Conservation (phyloP, 768 basidiomycete genomes). For the Punctularia strigosozonata region DNA sequence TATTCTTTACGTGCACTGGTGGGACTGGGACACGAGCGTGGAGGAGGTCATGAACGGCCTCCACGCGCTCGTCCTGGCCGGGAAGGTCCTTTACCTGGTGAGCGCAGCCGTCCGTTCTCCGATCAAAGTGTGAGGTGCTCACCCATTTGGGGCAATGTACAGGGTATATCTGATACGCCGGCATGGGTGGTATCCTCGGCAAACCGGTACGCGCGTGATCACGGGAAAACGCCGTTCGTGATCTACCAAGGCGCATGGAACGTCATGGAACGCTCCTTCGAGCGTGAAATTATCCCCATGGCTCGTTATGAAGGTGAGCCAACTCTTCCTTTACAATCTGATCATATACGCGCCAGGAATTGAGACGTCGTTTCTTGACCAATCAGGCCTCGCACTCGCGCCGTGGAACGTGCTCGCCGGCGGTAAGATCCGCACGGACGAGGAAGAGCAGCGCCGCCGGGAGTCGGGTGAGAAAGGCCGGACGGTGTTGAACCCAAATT, state of each 20-base stretch:
- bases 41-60: constrained; percentile 47
- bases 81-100: constrained; percentile 38
- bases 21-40: constrained; percentile 41
- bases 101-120: constrained; percentile 1
- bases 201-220: constrained; percentile 26
- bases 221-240: constrained; percentile 28
- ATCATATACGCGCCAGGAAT: too few relatives aligned
- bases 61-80: constrained; percentile 34
- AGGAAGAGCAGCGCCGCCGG: constrained; percentile 20
- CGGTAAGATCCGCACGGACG: constrained; percentile 29
- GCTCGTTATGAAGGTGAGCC: constrained; percentile 9
- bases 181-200: constrained; percentile 25
- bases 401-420: constrained; percentile 29
- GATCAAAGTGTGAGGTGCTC: too few relatives aligned
- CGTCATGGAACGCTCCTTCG: constrained; percentile 24
- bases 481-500: constrained; percentile 15
- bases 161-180: constrained; percentile 19
- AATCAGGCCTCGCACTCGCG: constrained; percentile 25
- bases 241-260: constrained; percentile 29
- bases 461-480: constrained; percentile 26
- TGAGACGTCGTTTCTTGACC: neutral
- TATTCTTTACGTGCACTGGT: constrained; percentile 32
- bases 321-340: neutral
- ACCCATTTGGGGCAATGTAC: too few relatives aligned
- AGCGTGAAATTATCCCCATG: constrained; percentile 30